These are phyloP conservation scores for Ceratobasidium sp. DNA, from an alignment of 1,284 basidiomycete genomes.

Conservation along the genomic window DNA sequence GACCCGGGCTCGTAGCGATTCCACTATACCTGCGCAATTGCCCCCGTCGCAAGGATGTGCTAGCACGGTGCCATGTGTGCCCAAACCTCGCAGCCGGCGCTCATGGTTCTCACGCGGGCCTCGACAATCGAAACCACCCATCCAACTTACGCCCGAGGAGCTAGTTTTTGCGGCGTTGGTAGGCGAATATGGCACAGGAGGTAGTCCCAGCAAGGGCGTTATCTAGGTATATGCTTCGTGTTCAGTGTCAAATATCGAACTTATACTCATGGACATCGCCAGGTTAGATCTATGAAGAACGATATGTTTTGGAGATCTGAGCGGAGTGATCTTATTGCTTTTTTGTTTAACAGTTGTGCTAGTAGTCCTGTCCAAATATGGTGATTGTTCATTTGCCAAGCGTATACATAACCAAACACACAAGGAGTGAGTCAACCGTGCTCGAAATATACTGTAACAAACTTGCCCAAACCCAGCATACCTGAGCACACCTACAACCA, in stretches of 20 bases:
- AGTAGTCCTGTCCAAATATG: too few relatives aligned
- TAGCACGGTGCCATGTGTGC: not conserved
- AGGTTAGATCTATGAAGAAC: not conserved
- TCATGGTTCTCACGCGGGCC: not conserved
- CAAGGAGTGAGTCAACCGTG: too few relatives aligned
- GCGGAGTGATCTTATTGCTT: too few relatives aligned
- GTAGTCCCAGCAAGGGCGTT: not conserved
- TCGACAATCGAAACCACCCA: not conserved
- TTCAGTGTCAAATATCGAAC: not conserved
- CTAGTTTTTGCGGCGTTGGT: not conserved
- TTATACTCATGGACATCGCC: not conserved
- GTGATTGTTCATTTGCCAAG: not conserved
- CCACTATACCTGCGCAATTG: not conserved
- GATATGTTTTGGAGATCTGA: not conserved
- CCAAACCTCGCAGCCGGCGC: slow-evolving; percentile 5
- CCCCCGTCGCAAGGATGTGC: not conserved
- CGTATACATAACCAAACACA: not conserved
- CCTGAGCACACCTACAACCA: not conserved
- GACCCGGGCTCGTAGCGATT: not conserved
- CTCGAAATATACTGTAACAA: too few relatives aligned
- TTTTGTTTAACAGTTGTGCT: too few relatives aligned
- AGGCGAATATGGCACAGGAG: not conserved
- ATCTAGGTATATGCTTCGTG: not conserved
- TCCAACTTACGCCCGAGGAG: not conserved
- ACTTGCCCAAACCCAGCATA: too few relatives aligned